Percentiles rank a stretch among this genome's conserved stretches.
Evolutionary conservation across 306 rosid genomes (phyloP).

Genomic region (Cicer bijugum): DNA sequence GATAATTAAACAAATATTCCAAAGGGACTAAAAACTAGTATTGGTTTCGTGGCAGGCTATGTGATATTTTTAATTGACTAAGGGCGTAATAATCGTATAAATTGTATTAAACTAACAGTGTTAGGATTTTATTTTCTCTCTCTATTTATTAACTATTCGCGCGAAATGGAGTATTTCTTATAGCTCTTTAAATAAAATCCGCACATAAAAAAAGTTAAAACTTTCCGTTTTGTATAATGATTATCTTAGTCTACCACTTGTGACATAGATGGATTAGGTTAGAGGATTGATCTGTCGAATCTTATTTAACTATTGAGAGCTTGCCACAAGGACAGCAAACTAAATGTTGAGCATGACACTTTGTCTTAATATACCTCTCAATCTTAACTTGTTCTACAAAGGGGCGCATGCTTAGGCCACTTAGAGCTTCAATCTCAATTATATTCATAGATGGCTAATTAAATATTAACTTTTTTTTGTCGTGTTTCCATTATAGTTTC

Average conservation of each 20-base stretch:
- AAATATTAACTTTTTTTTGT: constrained; percentile 4
- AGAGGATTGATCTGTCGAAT: constrained; percentile 56
- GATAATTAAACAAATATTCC: too few species aligned
- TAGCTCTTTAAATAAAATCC: neutral
- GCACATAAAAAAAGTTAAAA: neutral
- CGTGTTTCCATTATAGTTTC: neutral
- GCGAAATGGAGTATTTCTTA: neutral
- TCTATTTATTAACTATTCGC: neutral
- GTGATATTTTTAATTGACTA: neutral
- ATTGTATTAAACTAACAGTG: neutral
- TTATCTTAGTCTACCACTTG: constrained; percentile 15
- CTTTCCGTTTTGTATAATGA: constrained; percentile 44
- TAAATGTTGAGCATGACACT: constrained; percentile 47
- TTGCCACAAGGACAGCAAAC: constrained; percentile 47
- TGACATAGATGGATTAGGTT: constrained; percentile 59
- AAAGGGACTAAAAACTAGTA: too few species aligned
- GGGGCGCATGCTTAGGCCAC: constrained; percentile 47
- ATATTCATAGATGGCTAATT: constrained; percentile 27
- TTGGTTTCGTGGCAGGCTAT: neutral
- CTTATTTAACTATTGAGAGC: constrained; percentile 33
- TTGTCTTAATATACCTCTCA: constrained; percentile 4
- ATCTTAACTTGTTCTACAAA: constrained; percentile 51
- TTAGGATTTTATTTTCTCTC: neutral
- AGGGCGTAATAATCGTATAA: neutral
- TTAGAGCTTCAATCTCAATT: constrained; percentile 25